Conservation (phyloP, 2,329 filamentous ascomycete species). For the Penicillium sp. region DNA sequence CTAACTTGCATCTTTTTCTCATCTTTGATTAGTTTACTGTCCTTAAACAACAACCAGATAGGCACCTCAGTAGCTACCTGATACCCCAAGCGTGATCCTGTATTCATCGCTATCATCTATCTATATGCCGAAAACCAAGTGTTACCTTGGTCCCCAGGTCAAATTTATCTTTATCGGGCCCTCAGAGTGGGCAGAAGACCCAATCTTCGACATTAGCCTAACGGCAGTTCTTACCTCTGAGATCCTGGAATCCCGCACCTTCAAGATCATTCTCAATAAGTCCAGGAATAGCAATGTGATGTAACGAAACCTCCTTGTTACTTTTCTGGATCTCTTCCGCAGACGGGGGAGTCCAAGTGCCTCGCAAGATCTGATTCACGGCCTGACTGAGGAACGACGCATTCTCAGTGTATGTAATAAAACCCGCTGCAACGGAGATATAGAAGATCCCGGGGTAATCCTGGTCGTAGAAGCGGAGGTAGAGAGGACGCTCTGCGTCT, state of each 20-base stretch:
- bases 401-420: constrained; percentile 6
- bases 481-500: constrained; percentile 1
- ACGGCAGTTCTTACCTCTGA: constrained; percentile 4
- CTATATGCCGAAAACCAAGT: too few species aligned
- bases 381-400: constrained; percentile 4
- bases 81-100: too few species aligned
- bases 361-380: constrained; percentile 3
- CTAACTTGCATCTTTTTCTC: too few species aligned
- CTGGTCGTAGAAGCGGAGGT: constrained; percentile 7
- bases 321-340: constrained; percentile 4
- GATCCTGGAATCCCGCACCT: constrained; percentile 2
- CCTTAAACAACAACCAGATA: too few species aligned
- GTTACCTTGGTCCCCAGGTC: too few species aligned
- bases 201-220: neutral
- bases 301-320: constrained; percentile 3
- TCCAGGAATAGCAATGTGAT: constrained; percentile 6
- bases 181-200: neutral
- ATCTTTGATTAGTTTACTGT: too few species aligned
- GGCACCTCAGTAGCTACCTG: too few species aligned
- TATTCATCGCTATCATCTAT: too few species aligned
- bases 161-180: too few species aligned
- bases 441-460: constrained; percentile 8
- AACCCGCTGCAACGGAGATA: constrained; percentile 4
- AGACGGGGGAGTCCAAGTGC: constrained; percentile 2
- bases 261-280: constrained; percentile 8